phyloP scores from a whole-genome alignment of 352 stramenopile genomes.

The Pilasporangium apinafurcum region DNA sequence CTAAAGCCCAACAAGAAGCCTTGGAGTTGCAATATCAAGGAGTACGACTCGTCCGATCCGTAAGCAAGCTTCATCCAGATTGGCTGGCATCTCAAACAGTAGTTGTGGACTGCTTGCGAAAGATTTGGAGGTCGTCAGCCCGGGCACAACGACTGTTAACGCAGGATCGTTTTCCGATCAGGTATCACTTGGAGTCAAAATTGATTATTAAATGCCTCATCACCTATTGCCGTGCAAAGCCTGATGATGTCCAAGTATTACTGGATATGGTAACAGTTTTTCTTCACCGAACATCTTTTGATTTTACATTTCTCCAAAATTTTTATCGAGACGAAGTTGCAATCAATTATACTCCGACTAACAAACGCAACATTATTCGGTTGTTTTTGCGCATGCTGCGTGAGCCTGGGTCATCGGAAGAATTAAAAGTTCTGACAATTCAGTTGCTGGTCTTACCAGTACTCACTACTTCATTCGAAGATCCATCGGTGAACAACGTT shows the following conservation, averaged over 20 bases:
- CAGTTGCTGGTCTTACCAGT: constrained; percentile 94
- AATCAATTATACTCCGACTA: constrained; percentile 33
- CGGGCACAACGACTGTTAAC: constrained; percentile 63
- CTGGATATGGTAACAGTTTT: constrained; percentile 95
- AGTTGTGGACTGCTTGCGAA: constrained; percentile 91
- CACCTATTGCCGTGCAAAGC: constrained; percentile 88
- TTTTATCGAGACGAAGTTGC: constrained; percentile 88
- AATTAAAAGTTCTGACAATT: constrained; percentile 91
- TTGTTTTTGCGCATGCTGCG: constrained; percentile 88
- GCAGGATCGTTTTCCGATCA: constrained; percentile 77
- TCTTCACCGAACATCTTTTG: constrained; percentile 88
- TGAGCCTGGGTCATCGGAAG: constrained; percentile 60
- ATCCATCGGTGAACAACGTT: constrained; percentile 64
- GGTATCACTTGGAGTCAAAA: constrained; percentile 95
- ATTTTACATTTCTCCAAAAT: constrained; percentile 93
- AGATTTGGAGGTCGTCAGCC: constrained; percentile 90
- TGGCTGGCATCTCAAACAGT: constrained; percentile 87
- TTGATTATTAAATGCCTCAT: constrained; percentile 94
- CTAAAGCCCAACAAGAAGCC: constrained; percentile 77
- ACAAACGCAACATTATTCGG: constrained; percentile 85
- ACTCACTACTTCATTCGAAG: constrained; percentile 83
- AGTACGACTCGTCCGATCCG: constrained; percentile 86
- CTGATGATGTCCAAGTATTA: constrained; percentile 93
- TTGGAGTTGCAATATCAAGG: constrained; percentile 95
- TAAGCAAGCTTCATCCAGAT: constrained; percentile 84